These are phyloP conservation scores for Leccinum aurantiacum DNA, from an alignment of 768 basidiomycete genomes.

Conservation along the genomic window DNA sequence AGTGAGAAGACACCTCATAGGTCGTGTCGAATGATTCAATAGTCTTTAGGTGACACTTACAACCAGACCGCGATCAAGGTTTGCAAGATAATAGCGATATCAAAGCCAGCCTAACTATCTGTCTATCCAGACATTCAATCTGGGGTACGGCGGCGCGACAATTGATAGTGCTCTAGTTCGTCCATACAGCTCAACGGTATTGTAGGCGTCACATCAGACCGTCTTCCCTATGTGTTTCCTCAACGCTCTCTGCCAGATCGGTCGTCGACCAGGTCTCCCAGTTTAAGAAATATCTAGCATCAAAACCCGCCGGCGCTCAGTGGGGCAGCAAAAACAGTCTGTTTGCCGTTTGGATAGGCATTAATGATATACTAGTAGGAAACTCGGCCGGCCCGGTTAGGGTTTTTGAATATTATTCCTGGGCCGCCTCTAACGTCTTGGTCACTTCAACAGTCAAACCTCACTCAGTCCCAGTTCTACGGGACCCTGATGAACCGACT, in stretches of 20 bases:
- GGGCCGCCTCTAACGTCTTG: no score
- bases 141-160: conserved; percentile 66
- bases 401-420: no score
- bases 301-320: conserved; percentile 48
- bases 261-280: conserved; percentile 57
- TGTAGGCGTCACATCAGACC: conserved; percentile 40
- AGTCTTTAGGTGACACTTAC: conserved; percentile 44
- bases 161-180: conserved; percentile 58
- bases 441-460: no score
- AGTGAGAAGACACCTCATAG: conserved; percentile 33
- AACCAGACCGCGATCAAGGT: conserved; percentile 57
- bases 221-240: neutral
- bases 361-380: conserved; percentile 53
- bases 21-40: neutral
- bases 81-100: neutral
- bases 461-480: no score
- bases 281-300: conserved; percentile 48
- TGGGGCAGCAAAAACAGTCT: conserved; percentile 59
- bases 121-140: conserved; percentile 55
- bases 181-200: conserved; percentile 51
- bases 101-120: neutral
- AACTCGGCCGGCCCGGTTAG: conserved; percentile 12
- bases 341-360: conserved; percentile 71
- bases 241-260: conserved; percentile 13
- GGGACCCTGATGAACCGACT: no score